A percentile compares a stretch with the other conserved stretches of the same genome.
Conservation (phyloP, 1,284 basidiomycete genomes). For the Leccinum fallax region DNA sequence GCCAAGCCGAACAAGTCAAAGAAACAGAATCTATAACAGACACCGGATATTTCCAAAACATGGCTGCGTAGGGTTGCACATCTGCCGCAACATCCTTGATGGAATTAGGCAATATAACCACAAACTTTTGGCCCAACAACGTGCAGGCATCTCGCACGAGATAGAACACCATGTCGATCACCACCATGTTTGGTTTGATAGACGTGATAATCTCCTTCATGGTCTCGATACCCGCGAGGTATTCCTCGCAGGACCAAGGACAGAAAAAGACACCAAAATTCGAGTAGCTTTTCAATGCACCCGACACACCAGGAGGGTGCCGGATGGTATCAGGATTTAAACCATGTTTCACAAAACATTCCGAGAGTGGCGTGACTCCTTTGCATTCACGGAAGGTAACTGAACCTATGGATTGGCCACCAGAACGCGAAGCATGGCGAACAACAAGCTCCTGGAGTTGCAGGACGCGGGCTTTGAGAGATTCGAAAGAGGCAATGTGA, state of each 20-base stretch:
- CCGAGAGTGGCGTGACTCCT: neutral
- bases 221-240: neutral
- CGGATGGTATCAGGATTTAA: neutral
- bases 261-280: neutral
- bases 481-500: constrained; percentile 5
- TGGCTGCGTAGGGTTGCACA: neutral
- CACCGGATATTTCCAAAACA: constrained; percentile 14
- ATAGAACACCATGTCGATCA: constrained; percentile 1
- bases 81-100: neutral
- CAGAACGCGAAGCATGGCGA: constrained; percentile 1
- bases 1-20: neutral
- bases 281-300: constrained; percentile 5
- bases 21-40: neutral
- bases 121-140: constrained; percentile 3
- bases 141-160: constrained; percentile 12
- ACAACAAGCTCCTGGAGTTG: constrained; percentile 10
- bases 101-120: constrained; percentile 6
- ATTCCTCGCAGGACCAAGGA: constrained; percentile 4
- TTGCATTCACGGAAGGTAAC: constrained; percentile 9
- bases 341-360: neutral
- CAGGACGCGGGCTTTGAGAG: constrained; percentile 8
- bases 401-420: neutral
- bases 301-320: constrained; percentile 6
- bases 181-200: constrained; percentile 3
- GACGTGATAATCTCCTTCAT: constrained; percentile 5